Percentiles rank a stretch among this genome's conserved stretches.
Conservation (phyloP, 2,329 filamentous ascomycete species). For the Drechslerella dactyloides region DNA sequence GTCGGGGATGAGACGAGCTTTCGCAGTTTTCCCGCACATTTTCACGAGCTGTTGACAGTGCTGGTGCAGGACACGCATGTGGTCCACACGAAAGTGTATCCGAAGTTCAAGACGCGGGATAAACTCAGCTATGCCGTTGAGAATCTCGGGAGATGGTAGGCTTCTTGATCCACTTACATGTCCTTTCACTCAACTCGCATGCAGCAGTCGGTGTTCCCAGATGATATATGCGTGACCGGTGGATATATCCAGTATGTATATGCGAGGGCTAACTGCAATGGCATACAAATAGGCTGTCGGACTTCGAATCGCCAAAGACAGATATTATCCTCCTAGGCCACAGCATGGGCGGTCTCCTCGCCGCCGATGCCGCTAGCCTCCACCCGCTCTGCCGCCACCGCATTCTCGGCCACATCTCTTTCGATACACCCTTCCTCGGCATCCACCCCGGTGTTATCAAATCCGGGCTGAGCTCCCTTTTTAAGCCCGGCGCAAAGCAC, state of each 20-base stretch:
- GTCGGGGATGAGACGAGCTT: conserved; percentile 89
- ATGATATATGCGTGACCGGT: not conserved
- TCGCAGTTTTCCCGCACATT: conserved; percentile 82
- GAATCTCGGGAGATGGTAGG: conserved; percentile 78
- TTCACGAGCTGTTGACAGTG: conserved; percentile 75
- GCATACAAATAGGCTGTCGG: conserved; percentile 39
- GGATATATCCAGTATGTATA: too few species aligned
- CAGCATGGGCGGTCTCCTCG: conserved; percentile 85
- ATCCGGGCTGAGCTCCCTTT: conserved; percentile 80
- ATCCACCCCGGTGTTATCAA: conserved; percentile 86
- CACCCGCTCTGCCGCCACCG: conserved; percentile 58
- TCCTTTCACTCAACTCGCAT: conserved; percentile 76
- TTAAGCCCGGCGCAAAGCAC: conserved; percentile 63
- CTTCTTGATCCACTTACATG: conserved; percentile 60
- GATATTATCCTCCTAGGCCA: conserved; percentile 86
- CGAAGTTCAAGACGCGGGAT: conserved; percentile 77
- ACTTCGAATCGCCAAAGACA: conserved; percentile 60
- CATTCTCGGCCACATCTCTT: conserved; percentile 78
- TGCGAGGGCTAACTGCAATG: too few species aligned
- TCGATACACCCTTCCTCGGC: conserved; percentile 85
- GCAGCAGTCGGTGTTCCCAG: conserved; percentile 56
- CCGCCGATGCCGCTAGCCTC: conserved; percentile 77
- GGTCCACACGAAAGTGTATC: conserved; percentile 86
- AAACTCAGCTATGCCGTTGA: conserved; percentile 76
- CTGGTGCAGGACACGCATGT: conserved; percentile 70